Conservation (phyloP, 2,329 filamentous ascomycete genomes). For the Bretziella fagacearum region DNA sequence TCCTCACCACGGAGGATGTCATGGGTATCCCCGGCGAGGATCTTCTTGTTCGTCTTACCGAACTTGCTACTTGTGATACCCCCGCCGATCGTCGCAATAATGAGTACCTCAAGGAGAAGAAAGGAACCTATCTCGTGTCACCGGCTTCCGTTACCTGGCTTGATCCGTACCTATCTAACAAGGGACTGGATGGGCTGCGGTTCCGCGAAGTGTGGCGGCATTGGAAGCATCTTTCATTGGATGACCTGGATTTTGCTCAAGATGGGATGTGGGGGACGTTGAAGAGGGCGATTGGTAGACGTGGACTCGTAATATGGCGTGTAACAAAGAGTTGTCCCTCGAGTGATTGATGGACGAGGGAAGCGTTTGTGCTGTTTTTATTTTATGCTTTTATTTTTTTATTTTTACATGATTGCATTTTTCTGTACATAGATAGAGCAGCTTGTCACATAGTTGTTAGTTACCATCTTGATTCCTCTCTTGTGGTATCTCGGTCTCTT, state of each 20-base stretch:
- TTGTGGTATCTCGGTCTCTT: conserved; percentile 14
- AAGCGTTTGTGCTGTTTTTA: neutral
- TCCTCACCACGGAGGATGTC: conserved; percentile 53
- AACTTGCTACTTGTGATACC: conserved; percentile 45
- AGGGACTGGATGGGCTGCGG: conserved; percentile 39
- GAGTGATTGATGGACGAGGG: neutral
- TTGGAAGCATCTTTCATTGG: conserved; percentile 52
- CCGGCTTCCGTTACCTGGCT: conserved; percentile 56
- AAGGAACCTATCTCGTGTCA: conserved; percentile 54
- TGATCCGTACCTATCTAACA: conserved; percentile 43
- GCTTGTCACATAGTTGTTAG: no score
- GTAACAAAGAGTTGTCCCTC: conserved; percentile 42
- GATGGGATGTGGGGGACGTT: conserved; percentile 61
- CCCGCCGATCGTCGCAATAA: conserved; percentile 36
- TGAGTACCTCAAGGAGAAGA: conserved; percentile 42
- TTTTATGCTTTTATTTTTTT: conserved; percentile 4
- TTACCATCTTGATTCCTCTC: no score
- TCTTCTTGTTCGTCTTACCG: conserved; percentile 41
- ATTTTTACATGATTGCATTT: conserved; percentile 4
- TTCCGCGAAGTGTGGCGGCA: conserved; percentile 58
- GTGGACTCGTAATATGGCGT: conserved; percentile 45
- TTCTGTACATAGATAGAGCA: conserved; percentile 2
- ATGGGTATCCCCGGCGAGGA: conserved; percentile 51
- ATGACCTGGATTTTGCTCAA: conserved; percentile 64
- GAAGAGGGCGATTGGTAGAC: conserved; percentile 45